Evolutionary conservation across 176 grass and related monocot species (phyloP).

Genomic region (Carex pumila): DNA sequence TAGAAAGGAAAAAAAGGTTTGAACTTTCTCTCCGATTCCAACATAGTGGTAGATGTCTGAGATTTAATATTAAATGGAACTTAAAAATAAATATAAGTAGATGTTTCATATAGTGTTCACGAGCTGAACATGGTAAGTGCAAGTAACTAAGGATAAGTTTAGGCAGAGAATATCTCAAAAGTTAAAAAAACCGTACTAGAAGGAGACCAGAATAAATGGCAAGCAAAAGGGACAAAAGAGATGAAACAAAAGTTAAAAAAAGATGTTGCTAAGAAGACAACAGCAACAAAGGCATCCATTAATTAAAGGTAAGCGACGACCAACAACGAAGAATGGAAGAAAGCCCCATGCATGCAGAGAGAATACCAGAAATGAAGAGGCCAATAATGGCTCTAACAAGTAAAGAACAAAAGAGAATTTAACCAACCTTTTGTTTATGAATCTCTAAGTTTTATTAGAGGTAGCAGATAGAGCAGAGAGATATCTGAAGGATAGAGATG

Average conservation of each 20-base stretch:
- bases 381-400: constrained; percentile 5
- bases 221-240: background rate
- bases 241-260: constrained; percentile 12
- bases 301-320: background rate
- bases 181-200: background rate
- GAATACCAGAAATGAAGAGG: constrained; percentile 1
- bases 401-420: constrained; percentile 12
- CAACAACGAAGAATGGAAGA: constrained; percentile 14
- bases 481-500: background rate
- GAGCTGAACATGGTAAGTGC: background rate
- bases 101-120: background rate
- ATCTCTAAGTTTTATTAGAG: constrained; percentile 12
- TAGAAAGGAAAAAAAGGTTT: background rate
- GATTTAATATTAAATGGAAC: too few relatives aligned
- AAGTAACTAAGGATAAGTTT: constrained; percentile 6
- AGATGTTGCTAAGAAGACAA: constrained; percentile 14
- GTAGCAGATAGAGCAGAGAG: background rate
- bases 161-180: background rate
- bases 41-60: background rate
- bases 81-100: background rate
- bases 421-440: constrained; percentile 20
- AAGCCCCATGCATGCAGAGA: background rate
- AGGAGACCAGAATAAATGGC: constrained; percentile 4
- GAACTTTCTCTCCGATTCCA: background rate
- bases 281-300: background rate